Conservation (phyloP, 2,329 filamentous ascomycete genomes). For the Coniella lustricola region DNA sequence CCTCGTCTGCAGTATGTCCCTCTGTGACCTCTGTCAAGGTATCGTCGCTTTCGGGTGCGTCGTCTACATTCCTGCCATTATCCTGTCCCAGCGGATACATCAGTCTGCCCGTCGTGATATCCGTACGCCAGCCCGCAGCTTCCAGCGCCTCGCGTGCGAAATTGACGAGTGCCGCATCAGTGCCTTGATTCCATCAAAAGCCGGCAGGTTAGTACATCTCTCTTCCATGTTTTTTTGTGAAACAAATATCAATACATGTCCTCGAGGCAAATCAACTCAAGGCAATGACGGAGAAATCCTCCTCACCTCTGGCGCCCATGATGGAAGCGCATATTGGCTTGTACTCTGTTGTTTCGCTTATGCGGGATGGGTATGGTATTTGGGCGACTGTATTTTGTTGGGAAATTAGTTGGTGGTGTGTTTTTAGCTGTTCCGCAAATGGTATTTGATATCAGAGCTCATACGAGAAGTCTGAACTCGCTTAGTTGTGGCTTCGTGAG, state of each 20-base stretch:
- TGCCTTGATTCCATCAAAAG: not conserved
- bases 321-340: slow-evolving; percentile 7
- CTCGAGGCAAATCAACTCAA: too few relatives aligned
- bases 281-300: too few relatives aligned
- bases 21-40: not conserved
- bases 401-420: too few relatives aligned
- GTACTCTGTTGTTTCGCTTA: slow-evolving; percentile 8
- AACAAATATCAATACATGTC: too few relatives aligned
- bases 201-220: not conserved
- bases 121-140: slow-evolving; percentile 8
- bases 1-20: not conserved
- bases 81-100: slow-evolving; percentile 11
- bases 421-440: too few relatives aligned
- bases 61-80: slow-evolving; percentile 9
- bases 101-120: slow-evolving; percentile 6
- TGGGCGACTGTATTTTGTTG: slow-evolving; percentile 14
- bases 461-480: too few relatives aligned
- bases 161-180: slow-evolving; percentile 8
- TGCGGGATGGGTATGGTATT: slow-evolving; percentile 10
- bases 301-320: slow-evolving; percentile 13
- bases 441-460: too few relatives aligned
- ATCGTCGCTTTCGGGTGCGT: not conserved
- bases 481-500: too few relatives aligned
- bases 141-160: slow-evolving; percentile 2
- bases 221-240: too few relatives aligned